phyloP scores from a whole-genome alignment of 129 eudicot species.

The Centella asiatica region DNA sequence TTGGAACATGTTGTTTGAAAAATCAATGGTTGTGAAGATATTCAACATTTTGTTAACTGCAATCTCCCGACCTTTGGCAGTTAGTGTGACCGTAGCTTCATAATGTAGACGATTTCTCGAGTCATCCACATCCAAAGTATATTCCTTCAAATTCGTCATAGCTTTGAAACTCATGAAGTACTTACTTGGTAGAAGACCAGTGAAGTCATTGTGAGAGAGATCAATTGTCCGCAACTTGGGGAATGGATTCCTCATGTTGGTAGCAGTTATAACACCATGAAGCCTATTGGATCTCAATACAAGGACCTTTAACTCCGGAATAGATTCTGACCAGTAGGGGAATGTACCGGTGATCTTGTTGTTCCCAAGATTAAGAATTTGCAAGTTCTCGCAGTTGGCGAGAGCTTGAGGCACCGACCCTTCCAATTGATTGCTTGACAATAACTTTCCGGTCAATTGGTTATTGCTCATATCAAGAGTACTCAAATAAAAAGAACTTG shows the following conservation, averaged over 20 bases:
- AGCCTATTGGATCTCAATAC: slow-evolving; percentile 10
- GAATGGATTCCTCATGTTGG: not conserved
- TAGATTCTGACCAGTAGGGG: slow-evolving; percentile 7
- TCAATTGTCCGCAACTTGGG: slow-evolving; percentile 18
- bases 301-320: slow-evolving; percentile 10
- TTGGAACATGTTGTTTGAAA: slow-evolving; percentile 25
- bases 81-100: not conserved
- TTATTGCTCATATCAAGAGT: not conserved
- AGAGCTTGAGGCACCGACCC: not conserved
- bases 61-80: not conserved
- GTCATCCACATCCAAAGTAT: not conserved
- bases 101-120: not conserved
- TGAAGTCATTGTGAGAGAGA: slow-evolving; percentile 18
- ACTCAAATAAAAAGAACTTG: not conserved
- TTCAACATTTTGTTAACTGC: slow-evolving; percentile 21
- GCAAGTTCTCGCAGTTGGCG: not conserved
- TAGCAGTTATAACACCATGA: not conserved
- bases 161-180: slow-evolving; percentile 6
- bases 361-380: not conserved
- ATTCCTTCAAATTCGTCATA: not conserved
- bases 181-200: not conserved
- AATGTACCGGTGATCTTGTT: slow-evolving; percentile 13
- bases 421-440: not conserved
- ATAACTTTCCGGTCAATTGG: too few relatives aligned
- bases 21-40: slow-evolving; percentile 29